phyloP scores from a whole-genome alignment of 164 flowering plant genomes.

The Echeveria elegans region DNA sequence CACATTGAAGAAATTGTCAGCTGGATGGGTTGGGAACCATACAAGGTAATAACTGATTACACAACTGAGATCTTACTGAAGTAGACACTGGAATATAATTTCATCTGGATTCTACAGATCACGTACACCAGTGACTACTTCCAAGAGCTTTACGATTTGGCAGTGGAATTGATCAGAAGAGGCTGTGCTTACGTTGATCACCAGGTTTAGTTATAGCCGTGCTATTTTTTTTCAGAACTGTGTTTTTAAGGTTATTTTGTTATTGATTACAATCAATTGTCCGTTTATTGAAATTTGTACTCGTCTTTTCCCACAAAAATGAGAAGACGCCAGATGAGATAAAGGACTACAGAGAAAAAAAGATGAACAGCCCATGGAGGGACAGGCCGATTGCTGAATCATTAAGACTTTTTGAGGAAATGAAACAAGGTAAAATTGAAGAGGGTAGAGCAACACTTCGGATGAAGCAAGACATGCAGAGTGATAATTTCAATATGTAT shows the following conservation, averaged over 20 bases:
- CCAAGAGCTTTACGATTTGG: constrained; percentile 78
- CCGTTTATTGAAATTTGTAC: background rate
- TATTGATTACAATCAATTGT: background rate
- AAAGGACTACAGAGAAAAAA: constrained; percentile 85
- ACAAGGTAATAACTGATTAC: constrained; percentile 44
- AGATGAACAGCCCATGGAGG: constrained; percentile 98
- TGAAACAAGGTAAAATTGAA: constrained; percentile 76
- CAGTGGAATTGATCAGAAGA: constrained; percentile 80
- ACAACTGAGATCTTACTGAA: background rate
- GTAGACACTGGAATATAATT: constrained; percentile 5
- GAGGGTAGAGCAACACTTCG: constrained; percentile 96
- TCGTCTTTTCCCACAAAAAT: background rate
- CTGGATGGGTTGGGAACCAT: constrained; percentile 99
- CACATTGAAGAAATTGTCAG: constrained; percentile 85
- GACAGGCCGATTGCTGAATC: constrained; percentile 89
- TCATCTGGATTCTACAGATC: constrained; percentile 37
- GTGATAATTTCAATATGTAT: constrained; percentile 92
- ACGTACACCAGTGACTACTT: constrained; percentile 96
- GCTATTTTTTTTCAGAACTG: background rate
- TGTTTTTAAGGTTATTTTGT: too few species aligned
- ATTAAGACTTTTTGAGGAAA: constrained; percentile 76
- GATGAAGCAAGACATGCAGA: constrained; percentile 99
- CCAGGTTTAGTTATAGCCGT: constrained; percentile 44
- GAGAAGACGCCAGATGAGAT: constrained; percentile 78
- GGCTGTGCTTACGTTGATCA: constrained; percentile 98